A percentile compares a stretch with the other conserved stretches of the same genome.
Conservation (phyloP, 2,329 filamentous ascomycete species). For the Ophiostoma himal-ulmi region DNA sequence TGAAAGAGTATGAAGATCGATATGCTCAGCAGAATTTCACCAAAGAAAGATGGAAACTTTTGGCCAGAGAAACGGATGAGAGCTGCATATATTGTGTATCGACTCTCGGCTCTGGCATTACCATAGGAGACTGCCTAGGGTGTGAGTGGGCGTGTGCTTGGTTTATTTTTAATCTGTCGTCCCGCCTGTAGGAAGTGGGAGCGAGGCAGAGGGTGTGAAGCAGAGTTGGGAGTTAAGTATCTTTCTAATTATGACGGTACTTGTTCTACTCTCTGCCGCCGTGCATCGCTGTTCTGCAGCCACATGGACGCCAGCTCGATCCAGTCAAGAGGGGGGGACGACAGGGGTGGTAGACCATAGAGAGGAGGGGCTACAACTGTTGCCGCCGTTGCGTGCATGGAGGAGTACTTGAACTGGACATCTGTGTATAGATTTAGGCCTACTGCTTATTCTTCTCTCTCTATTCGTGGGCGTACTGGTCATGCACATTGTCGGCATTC, state of each 20-base stretch:
- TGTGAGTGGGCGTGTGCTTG: constrained; percentile 5
- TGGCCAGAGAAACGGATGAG: background rate
- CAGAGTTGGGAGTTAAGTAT: background rate
- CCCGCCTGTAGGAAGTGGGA: background rate
- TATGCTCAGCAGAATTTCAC: background rate
- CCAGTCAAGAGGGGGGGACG: background rate
- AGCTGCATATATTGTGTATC: constrained; percentile 12
- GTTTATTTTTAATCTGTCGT: constrained; percentile 12
- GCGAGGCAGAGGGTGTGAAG: background rate
- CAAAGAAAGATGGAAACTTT: background rate
- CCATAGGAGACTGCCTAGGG: background rate
- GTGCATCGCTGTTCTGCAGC: constrained; percentile 13
- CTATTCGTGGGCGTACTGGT: background rate
- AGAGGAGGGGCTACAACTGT: background rate
- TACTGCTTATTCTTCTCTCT: background rate
- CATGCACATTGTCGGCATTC: background rate
- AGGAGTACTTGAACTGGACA: background rate
- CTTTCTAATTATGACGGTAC: background rate
- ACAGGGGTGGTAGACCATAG: background rate
- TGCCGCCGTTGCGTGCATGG: background rate
- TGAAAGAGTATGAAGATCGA: background rate
- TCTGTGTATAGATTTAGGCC: background rate
- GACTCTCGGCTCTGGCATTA: background rate
- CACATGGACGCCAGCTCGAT: constrained; percentile 9
- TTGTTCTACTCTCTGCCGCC: constrained; percentile 16